Conservation (phyloP, 805 yeast species). For the Zygosaccharomyces bailii region DNA sequence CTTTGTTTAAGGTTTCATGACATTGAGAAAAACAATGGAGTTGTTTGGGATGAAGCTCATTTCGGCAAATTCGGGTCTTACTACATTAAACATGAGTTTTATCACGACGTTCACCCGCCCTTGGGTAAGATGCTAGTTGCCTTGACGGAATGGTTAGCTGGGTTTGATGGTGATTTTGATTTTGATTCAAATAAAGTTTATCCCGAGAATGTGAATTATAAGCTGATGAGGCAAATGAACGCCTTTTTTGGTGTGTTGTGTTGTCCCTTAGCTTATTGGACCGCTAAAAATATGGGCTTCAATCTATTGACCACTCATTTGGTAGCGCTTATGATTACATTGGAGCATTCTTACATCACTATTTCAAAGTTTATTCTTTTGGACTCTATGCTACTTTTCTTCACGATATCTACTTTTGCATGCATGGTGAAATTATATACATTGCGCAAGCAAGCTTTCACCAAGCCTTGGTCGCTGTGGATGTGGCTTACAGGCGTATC, state of each 20-base stretch:
- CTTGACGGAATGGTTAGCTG: constrained; percentile 78
- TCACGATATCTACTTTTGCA: constrained; percentile 79
- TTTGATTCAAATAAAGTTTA: constrained; percentile 79
- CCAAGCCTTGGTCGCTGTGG: constrained; percentile 72
- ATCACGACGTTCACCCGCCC: constrained; percentile 97
- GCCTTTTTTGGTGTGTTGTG: constrained; percentile 79
- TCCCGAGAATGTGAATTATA: constrained; percentile 75
- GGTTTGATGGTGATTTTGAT: constrained; percentile 83
- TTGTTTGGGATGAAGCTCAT: constrained; percentile 98
- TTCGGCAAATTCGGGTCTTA: constrained; percentile 95
- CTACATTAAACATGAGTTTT: constrained; percentile 82
- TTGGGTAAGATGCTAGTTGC: constrained; percentile 92
- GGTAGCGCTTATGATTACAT: constrained; percentile 71
- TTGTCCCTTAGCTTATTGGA: constrained; percentile 82
- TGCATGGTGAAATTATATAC: constrained; percentile 71
- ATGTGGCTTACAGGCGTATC: constrained; percentile 58
- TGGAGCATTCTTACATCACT: constrained; percentile 80
- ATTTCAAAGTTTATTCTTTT: constrained; percentile 85
- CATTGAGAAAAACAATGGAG: constrained; percentile 67
- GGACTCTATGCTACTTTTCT: constrained; percentile 87
- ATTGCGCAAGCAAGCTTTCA: constrained; percentile 50
- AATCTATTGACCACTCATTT: constrained; percentile 71
- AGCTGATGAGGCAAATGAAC: constrained; percentile 83
- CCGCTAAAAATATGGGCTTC: constrained; percentile 73
- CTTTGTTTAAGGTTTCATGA: constrained; percentile 72